These are phyloP conservation scores for Sporobolomyces pararoseus DNA, from an alignment of 768 basidiomycete genomes.

Conservation along the genomic window DNA sequence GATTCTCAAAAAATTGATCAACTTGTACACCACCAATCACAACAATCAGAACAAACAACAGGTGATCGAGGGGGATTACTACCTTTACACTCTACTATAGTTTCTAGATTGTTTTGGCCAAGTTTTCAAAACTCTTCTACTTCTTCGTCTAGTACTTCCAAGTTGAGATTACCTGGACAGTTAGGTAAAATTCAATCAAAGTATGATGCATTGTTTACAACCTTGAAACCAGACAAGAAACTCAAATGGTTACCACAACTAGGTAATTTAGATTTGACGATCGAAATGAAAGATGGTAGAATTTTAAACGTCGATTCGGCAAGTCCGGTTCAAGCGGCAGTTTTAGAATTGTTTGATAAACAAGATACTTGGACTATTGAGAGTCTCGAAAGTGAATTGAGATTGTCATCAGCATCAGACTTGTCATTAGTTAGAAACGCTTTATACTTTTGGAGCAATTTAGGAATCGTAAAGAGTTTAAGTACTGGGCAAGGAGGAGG, in stretches of 20 bases:
- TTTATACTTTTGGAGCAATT: conserved; percentile 74
- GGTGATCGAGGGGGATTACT: no score
- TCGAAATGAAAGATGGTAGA: conserved; percentile 80
- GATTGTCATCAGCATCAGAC: conserved; percentile 64
- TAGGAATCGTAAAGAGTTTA: conserved; percentile 69
- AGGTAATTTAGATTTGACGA: conserved; percentile 73
- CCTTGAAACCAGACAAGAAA: conserved; percentile 86
- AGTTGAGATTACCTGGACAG: conserved; percentile 78
- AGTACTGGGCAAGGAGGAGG: no score
- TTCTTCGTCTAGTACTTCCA: no score
- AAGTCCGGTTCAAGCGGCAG: conserved; percentile 81
- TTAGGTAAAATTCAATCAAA: conserved; percentile 55
- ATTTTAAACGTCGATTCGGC: conserved; percentile 69
- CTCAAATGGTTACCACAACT: conserved; percentile 85
- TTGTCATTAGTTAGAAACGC: conserved; percentile 66
- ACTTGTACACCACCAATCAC: no score
- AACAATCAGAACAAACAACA: no score
- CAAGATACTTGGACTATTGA: conserved; percentile 65
- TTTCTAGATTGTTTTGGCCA: conserved; percentile 96
- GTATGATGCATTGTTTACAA: conserved; percentile 72
- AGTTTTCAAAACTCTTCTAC: conserved; percentile 65
- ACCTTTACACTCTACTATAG: conserved; percentile 78
- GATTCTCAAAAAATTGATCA: conserved; percentile 85
- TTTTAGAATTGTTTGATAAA: conserved; percentile 78
- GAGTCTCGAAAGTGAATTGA: conserved; percentile 63